Evolutionary conservation across 768 basidiomycete species (phyloP), one percentile per base, ranked within the genome.

Genomic region (Harrya chromipes): DNA sequence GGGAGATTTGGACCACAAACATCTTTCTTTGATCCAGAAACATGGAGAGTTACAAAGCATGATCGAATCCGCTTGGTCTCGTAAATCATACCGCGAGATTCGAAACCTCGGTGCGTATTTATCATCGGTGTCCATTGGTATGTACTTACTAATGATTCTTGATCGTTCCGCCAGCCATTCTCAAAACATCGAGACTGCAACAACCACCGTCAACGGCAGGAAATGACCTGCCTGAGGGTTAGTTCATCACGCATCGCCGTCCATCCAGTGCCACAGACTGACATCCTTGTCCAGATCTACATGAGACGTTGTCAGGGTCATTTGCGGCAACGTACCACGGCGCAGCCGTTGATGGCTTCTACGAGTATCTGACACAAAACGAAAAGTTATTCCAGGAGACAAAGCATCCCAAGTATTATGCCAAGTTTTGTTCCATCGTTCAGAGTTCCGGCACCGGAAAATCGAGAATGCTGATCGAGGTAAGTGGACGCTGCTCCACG

Each of bases 361-460:
- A 46, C 37, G 37, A 56, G 19, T 56, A 56, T 33, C 1, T 56
- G 10, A 38, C 47, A 11, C 2, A 29, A 5, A 50, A 56, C 4
- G 40, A 51, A 17, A 41, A 20, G 19, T 4, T 24, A 6, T 55
- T 49, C 35, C 33, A 7, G 17, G 9, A 33, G 3, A 12, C 14
- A 5, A 1, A 11, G 3, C 4, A 10, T 11, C 39, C 33, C 1
- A 4, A 6, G 21, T 43, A 55, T 20, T 55, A 49, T 7, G 50
- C 57, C 34, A 57, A 29, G 16, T 36, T 54, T 7, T 54, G 56
- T 27, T n/a, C 46, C n/a, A 39, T 47, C 5, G 38, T 54, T 1
- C 57, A 59, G 10, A 59, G 57, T 8, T 59, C 53, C 2, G 57
- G 53, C 0, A 60, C 58, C 0, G 58, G 58, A 0, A 56, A 50